Base-by-base conservation (phyloP, 441 rosid genomes). In the Euphorbia schlechtendalii region DNA sequence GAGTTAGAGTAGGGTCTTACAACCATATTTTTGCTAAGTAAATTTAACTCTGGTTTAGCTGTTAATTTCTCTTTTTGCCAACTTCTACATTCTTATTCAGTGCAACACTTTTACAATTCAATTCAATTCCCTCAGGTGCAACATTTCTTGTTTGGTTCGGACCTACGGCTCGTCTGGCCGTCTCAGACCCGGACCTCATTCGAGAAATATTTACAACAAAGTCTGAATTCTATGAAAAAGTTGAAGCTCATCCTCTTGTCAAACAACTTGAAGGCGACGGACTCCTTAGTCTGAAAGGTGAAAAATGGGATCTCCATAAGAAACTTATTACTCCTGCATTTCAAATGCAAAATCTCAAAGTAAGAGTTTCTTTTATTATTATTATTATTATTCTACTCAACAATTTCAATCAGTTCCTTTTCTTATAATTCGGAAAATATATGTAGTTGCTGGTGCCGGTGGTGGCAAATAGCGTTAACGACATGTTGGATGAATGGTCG, bases 111-210 rank as follows among this genome's bases (percentile, higher is more conserved):
- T 2, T 32, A 63, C 34, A 32, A 32, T 32, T 32, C 34, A 3
- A 32, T 32, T 32, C 34, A 3, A 20, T 9, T 21, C 9, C 21
- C 59, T 56, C 78, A 93, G 98, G 98, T 74, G 80, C 92, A 46
- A 89, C 97, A 45, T 94, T 90, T 81, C 83, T 94, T 2, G 89
- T 94, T 0, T 94, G 99, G 99, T 94, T 94, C 41, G 99, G 99
- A 41, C 96, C 99, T 40, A 94, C 92, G 9, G 92, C 80, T 65
- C 89, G 99, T 11, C 83, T 94, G 36, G 80, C 97, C 0, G 88
- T 94, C 21, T 85, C 97, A 0, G 97, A 94, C 74, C 97, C 97
- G 3, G 96, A 87, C 71, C 85, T 94, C 30, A 89, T 94, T 38
- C 64, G 96, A 41, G 99, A 94, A 71, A 86, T 94, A 17, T 86